Base-by-base conservation (phyloP, 805 yeast genomes). In the Teunomyces atbi region DNA sequence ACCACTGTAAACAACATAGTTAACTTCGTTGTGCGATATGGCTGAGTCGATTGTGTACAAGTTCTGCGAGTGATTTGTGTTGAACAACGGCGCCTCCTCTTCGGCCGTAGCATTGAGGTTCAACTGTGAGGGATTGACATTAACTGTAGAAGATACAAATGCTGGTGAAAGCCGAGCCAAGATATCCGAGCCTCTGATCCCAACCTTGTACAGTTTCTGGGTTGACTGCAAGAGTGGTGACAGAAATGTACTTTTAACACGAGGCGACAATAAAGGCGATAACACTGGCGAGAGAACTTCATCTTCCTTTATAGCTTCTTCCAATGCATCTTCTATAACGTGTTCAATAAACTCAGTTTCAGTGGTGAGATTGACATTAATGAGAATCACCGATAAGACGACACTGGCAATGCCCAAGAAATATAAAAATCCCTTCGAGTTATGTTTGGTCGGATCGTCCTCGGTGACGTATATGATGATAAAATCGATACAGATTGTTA, bases 401-500 rank as follows among this genome's bases (percentile, higher is more conserved):
- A 79, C 77, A 41, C 77, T 61, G 7, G 66, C 48, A n/a, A 79
- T 75, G 0, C 84, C 84, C 12, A 73, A 48, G 28, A 69, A 64
- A 49, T 79, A 79, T 5, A 61, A 52, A 5, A 62, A 51, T 1
- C 68, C 59, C 18, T 50, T 51, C 1, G 69, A 55, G 32, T 54
- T 59, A 5, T 50, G 47, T 23, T 45, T 15, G 41, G 49, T 5
- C 45, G 40, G 46, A 18, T 48, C 44, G 42, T 48, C 56, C 6
- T 60, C 68, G 0, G 58, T 47, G 10, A 62, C n/a, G 16, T 50
- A 53, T 34, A 68, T 51, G 6, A 68, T 55, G 12, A 73, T 51
- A 50, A 70, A 76, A 53, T 79, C 84, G 41, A 76, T 65, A 44
- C 75, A 66, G 54, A 79, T 75, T 23, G 78, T 74, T 19, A 79